These are phyloP conservation scores for Plectosphaerella plurivora DNA, from an alignment of 2,329 filamentous ascomycete genomes.

Conservation along the genomic window DNA sequence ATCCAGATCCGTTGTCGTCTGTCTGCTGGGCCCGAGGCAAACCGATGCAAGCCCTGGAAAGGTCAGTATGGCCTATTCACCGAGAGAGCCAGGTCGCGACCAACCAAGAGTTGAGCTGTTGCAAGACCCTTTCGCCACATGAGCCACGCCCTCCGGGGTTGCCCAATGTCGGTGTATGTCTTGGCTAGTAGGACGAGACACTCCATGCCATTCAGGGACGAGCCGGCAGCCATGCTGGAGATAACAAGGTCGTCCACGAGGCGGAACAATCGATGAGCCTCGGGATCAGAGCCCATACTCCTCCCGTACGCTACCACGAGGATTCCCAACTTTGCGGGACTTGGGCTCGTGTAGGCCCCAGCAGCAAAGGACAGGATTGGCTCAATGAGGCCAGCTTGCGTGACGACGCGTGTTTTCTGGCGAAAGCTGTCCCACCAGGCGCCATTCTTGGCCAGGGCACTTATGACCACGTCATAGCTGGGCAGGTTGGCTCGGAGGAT, in stretches of 20 bases:
- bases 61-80: constrained; percentile 15
- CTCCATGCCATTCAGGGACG: constrained; percentile 36
- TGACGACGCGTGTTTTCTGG: constrained; percentile 20
- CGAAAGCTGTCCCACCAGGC: constrained; percentile 36
- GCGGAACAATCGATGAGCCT: background rate
- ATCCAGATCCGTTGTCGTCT: constrained; percentile 8
- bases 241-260: constrained; percentile 33
- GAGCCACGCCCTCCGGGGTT: constrained; percentile 36
- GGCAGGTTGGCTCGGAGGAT: constrained; percentile 4
- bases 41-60: background rate
- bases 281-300: background rate
- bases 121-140: constrained; percentile 32
- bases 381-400: background rate
- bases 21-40: background rate
- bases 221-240: constrained; percentile 32
- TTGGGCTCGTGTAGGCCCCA: constrained; percentile 25
- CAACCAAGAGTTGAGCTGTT: constrained; percentile 36
- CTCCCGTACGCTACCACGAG: constrained; percentile 29
- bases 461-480: constrained; percentile 3
- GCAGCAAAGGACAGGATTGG: background rate
- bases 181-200: constrained; percentile 35
- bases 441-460: constrained; percentile 3
- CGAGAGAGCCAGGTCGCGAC: constrained; percentile 2
- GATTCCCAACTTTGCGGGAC: constrained; percentile 31
- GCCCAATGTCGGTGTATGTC: constrained; percentile 37